Base-by-base conservation (phyloP, 306 rosid genomes). In the Aeschynomene evenia region DNA sequence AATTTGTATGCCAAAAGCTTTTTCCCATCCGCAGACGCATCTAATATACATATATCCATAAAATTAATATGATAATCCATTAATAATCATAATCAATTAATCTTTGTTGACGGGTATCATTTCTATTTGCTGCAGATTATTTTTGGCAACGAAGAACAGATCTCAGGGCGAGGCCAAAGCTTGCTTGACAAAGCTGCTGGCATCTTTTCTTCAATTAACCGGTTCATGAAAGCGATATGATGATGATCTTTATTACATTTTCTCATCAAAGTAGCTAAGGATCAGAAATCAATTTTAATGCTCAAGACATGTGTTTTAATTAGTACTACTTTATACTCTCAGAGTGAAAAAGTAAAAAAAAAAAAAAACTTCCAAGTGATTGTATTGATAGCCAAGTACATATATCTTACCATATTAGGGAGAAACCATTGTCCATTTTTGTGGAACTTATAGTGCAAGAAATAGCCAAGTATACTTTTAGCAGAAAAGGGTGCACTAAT, bases 171-270 rank as follows among this genome's bases (percentile, higher is more conserved):
- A 73, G 92, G 85, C 34, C 85, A 68, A 52, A 85, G 88, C 61
- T 79, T 94, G 67, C 64, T 94, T 66, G 87, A 81, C 65, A 80
- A 80, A 75, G 98, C 95, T 0, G 98, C 90, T 19, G 87, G 96
- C 71, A 50, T 94, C 66, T 75, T 94, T 80, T 85, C 96, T 73
- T 94, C 98, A 7, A 46, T 94, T 36, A 94, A 79, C 66, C 88
- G 95, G 59, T 79, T 94, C 81, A 94, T 94, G 97, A 94, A 77
- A 80, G 70, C 87, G 62, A 85, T 94, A 56, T 88, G 83, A 78
- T 59, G 83, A 78, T 59, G 26, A 26, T 9, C 8, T 52, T 46
- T 24, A 66, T 34, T 34, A 13, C 53, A 46, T 21, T 20, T 40
- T 72, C 62, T 33, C 18, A 43, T 50, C 50, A 22, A 19, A 3